A percentile compares a stretch with the other conserved stretches of the same genome.
Evolutionary conservation across 1,139 yeast species (phyloP).

Genomic region (Kurtzmaniella quercitrusa): DNA sequence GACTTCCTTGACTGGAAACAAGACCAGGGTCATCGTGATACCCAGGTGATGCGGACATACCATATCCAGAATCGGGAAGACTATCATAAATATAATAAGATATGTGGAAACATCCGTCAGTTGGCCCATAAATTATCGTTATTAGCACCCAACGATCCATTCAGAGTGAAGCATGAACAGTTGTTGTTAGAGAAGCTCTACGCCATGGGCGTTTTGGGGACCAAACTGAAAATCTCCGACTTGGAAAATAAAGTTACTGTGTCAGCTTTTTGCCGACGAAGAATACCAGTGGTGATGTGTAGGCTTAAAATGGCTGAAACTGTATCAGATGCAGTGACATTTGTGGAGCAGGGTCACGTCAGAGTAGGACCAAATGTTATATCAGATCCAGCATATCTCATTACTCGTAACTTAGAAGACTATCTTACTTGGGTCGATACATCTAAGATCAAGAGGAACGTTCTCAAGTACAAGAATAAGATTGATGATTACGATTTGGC

Average conservation of each 20-base stretch:
- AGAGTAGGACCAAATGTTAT: slow-evolving; percentile 95
- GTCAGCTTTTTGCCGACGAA: slow-evolving; percentile 84
- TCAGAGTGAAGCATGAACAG: slow-evolving; percentile 83
- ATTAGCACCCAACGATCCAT: slow-evolving; percentile 81
- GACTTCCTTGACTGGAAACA: slow-evolving; percentile 98
- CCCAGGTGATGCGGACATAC: slow-evolving; percentile 91
- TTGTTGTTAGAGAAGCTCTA: slow-evolving; percentile 79
- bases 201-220: slow-evolving; percentile 79
- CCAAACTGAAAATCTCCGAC: slow-evolving; percentile 88
- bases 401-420: slow-evolving; percentile 91
- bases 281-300: slow-evolving; percentile 95
- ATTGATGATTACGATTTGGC: slow-evolving; percentile 74
- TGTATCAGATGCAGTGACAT: slow-evolving; percentile 82
- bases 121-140: slow-evolving; percentile 81
- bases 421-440: slow-evolving; percentile 96
- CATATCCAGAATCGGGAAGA: slow-evolving; percentile 94
- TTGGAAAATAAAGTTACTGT: slow-evolving; percentile 89
- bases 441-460: slow-evolving; percentile 86
- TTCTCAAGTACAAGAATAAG: slow-evolving; percentile 83
- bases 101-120: slow-evolving; percentile 88
- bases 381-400: slow-evolving; percentile 93
- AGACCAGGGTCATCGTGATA: slow-evolving; percentile 91
- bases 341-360: slow-evolving; percentile 95
- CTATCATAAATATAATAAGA: slow-evolving; percentile 86
- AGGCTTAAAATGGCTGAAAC: slow-evolving; percentile 92